phyloP scores from a whole-genome alignment of 805 yeast genomes.

The Kuraishia hungarica region DNA sequence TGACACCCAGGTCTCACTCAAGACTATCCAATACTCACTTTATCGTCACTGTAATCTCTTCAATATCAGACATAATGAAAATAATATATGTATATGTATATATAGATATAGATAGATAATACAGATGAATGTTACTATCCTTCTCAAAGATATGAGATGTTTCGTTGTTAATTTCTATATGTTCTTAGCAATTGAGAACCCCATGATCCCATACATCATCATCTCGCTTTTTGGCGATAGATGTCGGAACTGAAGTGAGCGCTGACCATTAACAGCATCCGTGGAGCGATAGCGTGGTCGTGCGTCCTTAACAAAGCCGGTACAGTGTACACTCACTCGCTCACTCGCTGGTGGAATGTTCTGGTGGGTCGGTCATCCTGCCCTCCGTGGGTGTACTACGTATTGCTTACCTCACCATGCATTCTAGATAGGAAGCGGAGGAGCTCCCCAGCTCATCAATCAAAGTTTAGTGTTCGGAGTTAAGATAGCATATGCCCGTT shows the following conservation, averaged over 20 bases:
- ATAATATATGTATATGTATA: too few species aligned
- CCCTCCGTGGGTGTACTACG: constrained; percentile 1
- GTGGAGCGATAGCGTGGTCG: neutral
- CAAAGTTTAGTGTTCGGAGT: too few species aligned
- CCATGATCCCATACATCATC: neutral
- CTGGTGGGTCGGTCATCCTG: neutral
- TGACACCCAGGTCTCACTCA: too few species aligned
- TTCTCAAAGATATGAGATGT: neutral
- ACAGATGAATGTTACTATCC: neutral
- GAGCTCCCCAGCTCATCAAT: neutral
- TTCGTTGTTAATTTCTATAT: neutral
- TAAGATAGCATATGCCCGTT: too few species aligned
- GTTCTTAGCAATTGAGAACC: neutral
- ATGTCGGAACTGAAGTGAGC: neutral
- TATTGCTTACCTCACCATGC: neutral
- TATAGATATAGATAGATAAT: too few species aligned
- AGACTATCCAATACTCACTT: constrained; percentile 20
- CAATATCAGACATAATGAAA: constrained; percentile 9
- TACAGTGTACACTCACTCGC: neutral
- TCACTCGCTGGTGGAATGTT: neutral
- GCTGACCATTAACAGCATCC: neutral
- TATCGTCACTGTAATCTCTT: constrained; percentile 19
- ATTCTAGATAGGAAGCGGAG: neutral
- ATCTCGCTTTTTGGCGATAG: neutral
- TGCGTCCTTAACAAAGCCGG: neutral